Evolutionary conservation across 257 asterid genomes (phyloP).

Genomic region (Rhazya stricta): DNA sequence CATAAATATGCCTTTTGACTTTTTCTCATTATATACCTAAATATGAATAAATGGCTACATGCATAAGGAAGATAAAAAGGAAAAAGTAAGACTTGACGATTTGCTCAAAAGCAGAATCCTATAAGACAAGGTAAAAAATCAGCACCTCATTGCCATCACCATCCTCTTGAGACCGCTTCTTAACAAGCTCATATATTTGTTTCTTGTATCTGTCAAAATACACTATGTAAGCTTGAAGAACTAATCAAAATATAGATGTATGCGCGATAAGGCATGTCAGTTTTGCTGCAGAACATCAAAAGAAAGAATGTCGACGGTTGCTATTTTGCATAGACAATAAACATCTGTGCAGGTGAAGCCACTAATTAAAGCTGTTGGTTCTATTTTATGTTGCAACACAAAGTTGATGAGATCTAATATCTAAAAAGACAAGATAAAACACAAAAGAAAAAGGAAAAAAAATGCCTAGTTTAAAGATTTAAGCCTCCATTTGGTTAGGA

Average conservation of each 20-base stretch:
- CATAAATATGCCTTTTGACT: background rate
- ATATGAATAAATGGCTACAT: background rate
- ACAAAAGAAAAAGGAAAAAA: background rate
- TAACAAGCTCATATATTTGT: conserved; percentile 72
- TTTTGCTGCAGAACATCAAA: background rate
- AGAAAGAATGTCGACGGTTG: background rate
- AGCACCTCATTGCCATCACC: conserved; percentile 61
- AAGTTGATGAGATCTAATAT: background rate
- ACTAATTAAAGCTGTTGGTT: background rate
- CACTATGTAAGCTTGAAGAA: background rate
- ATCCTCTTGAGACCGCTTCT: conserved; percentile 64
- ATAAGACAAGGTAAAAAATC: background rate
- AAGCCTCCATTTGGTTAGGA: too few relatives aligned
- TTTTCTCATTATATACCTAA: background rate
- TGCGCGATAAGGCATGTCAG: background rate
- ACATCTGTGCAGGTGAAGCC: background rate
- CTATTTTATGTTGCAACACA: background rate
- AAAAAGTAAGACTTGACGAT: background rate
- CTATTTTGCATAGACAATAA: background rate
- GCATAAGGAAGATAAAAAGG: background rate
- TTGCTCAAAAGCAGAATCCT: background rate
- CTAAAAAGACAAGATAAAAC: background rate
- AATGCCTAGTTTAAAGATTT: background rate
- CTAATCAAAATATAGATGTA: background rate
- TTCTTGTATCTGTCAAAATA: conserved; percentile 65